Percentiles rank a stretch among this genome's conserved stretches.
Evolutionary conservation across 495 filamentous ascomycete genomes (phyloP).

Genomic region (Penicillium simplicissimum): DNA sequence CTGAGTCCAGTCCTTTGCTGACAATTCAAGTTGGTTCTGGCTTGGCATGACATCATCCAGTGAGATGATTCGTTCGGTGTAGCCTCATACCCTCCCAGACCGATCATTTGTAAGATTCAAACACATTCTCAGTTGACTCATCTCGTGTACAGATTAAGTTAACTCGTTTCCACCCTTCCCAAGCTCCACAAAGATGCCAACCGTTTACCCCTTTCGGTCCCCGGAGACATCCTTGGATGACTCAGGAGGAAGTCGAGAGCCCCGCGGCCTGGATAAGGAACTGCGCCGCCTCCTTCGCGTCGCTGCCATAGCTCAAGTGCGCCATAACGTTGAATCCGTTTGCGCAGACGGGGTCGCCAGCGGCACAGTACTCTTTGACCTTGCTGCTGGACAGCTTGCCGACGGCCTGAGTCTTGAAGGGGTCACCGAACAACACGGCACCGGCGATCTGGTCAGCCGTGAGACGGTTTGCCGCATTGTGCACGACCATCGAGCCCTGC

Average conservation of each 20-base stretch:
- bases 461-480: conserved; percentile 47
- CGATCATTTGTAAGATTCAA: neutral
- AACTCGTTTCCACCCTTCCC: neutral
- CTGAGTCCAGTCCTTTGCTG: neutral
- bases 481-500: conserved; percentile 55
- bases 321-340: conserved; percentile 51
- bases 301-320: conserved; percentile 53
- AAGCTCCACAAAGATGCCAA: neutral
- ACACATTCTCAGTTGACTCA: conserved; percentile 1
- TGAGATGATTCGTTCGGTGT: neutral
- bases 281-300: conserved; percentile 50
- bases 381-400: conserved; percentile 46
- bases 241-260: conserved; percentile 15
- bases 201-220: neutral
- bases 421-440: conserved; percentile 62
- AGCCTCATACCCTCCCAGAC: neutral
- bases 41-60: neutral
- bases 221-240: neutral
- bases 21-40: neutral
- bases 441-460: conserved; percentile 29
- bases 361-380: conserved; percentile 53
- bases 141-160: neutral
- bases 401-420: conserved; percentile 48
- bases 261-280: conserved; percentile 44
- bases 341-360: conserved; percentile 55